Conservation (phyloP, 768 basidiomycete species). For the Panaeolus papilionaceus region DNA sequence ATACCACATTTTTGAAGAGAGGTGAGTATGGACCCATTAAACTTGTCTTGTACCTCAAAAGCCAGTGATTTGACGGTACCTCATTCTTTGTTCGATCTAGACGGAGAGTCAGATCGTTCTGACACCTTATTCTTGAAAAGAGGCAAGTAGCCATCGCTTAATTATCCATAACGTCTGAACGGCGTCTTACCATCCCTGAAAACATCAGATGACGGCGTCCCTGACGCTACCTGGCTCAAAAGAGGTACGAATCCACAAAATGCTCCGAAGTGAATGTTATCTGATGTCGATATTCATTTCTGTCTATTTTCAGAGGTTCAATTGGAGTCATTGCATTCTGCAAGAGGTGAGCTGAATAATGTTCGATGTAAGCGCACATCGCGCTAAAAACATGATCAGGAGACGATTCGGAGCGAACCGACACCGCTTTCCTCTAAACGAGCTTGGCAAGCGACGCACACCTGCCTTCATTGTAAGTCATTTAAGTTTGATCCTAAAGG, state of each 20-base stretch:
- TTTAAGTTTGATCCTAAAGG: background rate
- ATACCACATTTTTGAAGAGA: slow-evolving; percentile 6
- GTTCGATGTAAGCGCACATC: background rate
- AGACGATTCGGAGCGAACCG: background rate
- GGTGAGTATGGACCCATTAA: background rate
- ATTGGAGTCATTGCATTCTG: background rate
- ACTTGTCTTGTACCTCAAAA: background rate
- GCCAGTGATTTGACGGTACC: background rate
- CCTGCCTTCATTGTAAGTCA: background rate
- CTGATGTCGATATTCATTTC: background rate
- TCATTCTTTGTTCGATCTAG: background rate
- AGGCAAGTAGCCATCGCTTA: slow-evolving; percentile 2
- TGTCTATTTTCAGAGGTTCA: background rate
- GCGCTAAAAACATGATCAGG: background rate
- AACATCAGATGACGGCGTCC: slow-evolving; percentile 6
- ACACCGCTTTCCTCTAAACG: slow-evolving; percentile 1
- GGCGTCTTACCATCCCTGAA: slow-evolving; percentile 12
- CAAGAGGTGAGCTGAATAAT: background rate
- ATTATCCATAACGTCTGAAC: background rate
- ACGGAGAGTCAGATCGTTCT: slow-evolving; percentile 12
- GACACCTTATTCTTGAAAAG: slow-evolving; percentile 8
- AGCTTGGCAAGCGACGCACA: background rate
- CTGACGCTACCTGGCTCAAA: slow-evolving; percentile 3
- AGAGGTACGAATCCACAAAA: slow-evolving; percentile 12
- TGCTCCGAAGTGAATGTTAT: slow-evolving; percentile 2